These are phyloP conservation scores for Fusarium veterinarium DNA, from an alignment of 2,329 filamentous ascomycete species.

Conservation along the genomic window DNA sequence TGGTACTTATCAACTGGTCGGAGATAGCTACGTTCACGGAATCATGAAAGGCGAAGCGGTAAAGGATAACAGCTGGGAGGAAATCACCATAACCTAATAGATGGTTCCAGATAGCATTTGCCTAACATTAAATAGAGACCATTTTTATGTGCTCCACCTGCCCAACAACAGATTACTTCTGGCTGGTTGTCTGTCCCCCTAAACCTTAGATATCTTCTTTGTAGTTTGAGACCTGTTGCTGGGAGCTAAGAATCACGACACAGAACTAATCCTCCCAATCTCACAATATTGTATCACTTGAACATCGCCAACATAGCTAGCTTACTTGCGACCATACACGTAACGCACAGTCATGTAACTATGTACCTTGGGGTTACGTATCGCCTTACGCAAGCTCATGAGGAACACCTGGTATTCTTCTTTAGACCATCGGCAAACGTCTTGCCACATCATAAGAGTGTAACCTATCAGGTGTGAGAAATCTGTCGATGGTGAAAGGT, in stretches of 20 bases:
- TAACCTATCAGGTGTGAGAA: not conserved
- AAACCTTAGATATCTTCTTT: not conserved
- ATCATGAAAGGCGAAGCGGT: not conserved
- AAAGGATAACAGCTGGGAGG: not conserved
- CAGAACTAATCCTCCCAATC: fast-evolving
- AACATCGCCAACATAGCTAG: fast-evolving
- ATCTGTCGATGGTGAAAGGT: fast-evolving
- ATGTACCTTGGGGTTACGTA: not conserved
- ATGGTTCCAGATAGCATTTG: fast-evolving
- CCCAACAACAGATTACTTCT: not conserved
- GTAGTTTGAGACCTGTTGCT: fast-evolving
- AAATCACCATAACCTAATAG: fast-evolving
- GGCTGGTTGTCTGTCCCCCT: not conserved
- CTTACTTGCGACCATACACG: not conserved
- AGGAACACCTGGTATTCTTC: not conserved
- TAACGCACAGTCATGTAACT: constrained; percentile 2
- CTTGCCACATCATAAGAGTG: not conserved
- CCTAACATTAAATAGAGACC: fast-evolving
- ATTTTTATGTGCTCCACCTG: fast-evolving
- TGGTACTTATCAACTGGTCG: not conserved
- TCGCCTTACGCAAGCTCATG: not conserved
- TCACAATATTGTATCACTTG: not conserved
- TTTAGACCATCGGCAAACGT: not conserved
- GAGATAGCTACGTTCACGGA: not conserved
- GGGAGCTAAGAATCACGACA: fast-evolving